Evolutionary conservation across 2,329 filamentous ascomycete genomes (phyloP).

Genomic region (Tolypocladium paradoxum): DNA sequence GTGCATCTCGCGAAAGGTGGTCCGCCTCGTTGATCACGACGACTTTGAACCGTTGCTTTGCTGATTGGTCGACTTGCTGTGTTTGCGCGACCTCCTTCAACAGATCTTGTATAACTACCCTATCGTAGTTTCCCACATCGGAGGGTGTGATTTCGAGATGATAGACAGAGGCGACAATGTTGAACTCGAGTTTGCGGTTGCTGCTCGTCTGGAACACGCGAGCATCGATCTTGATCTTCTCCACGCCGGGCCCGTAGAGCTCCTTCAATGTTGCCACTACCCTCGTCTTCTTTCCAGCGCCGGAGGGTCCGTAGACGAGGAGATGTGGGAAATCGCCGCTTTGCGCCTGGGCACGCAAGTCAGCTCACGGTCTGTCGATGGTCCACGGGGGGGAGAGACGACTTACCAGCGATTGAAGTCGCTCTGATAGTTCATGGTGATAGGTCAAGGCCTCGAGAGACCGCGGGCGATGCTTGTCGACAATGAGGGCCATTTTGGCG

Average conservation of each 20-base stretch:
- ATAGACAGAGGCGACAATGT: slow-evolving; percentile 93
- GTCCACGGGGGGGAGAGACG: neutral
- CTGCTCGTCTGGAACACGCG: slow-evolving; percentile 91
- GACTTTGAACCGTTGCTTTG: slow-evolving; percentile 91
- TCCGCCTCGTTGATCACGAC: slow-evolving; percentile 99
- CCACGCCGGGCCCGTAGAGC: slow-evolving; percentile 90
- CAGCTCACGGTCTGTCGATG: neutral
- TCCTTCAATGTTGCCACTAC: slow-evolving; percentile 94
- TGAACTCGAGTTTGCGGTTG: slow-evolving; percentile 98
- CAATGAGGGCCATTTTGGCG: slow-evolving; percentile 52
- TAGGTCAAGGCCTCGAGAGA: slow-evolving; percentile 74
- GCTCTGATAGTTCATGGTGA: slow-evolving; percentile 77
- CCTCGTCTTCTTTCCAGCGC: slow-evolving; percentile 94
- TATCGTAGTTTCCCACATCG: slow-evolving; percentile 91
- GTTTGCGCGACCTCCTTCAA: slow-evolving; percentile 98
- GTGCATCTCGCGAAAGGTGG: slow-evolving; percentile 84
- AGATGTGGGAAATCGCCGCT: slow-evolving; percentile 97
- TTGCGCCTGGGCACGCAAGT: slow-evolving; percentile 56
- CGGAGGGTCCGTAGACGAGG: slow-evolving; percentile 91
- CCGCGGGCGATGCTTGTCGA: slow-evolving; percentile 62
- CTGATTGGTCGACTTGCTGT: slow-evolving; percentile 90
- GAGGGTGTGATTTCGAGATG: slow-evolving; percentile 97
- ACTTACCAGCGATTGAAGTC: slow-evolving; percentile 73
- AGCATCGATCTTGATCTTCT: slow-evolving; percentile 99
- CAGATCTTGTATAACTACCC: slow-evolving; percentile 90